These are phyloP conservation scores for Penicillium goetzii DNA, from an alignment of 495 filamentous ascomycete genomes.

Conservation along the genomic window DNA sequence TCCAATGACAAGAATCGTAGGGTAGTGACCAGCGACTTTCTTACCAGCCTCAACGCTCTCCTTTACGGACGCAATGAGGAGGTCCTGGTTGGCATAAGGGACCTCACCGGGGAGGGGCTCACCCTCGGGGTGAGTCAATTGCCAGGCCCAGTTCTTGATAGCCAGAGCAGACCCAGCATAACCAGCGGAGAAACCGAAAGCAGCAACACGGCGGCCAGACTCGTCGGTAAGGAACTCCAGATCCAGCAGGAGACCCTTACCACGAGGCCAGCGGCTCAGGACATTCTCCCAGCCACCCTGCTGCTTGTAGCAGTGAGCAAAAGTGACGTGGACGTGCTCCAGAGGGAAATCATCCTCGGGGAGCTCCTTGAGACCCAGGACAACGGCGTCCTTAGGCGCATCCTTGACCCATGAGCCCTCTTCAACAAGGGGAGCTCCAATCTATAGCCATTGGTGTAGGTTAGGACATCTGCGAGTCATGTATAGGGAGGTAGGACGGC, in stretches of 20 bases:
- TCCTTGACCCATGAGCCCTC: conserved; percentile 76
- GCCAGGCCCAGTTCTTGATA: conserved; percentile 87
- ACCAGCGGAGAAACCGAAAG: conserved; percentile 77
- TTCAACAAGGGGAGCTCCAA: conserved; percentile 77
- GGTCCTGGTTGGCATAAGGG: conserved; percentile 76
- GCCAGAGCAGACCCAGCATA: conserved; percentile 82
- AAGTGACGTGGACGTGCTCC: conserved; percentile 84
- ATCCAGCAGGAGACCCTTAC: conserved; percentile 83
- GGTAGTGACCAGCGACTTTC: conserved; percentile 54
- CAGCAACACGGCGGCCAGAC: conserved; percentile 77
- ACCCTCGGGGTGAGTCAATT: conserved; percentile 68
- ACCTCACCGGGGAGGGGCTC: conserved; percentile 68
- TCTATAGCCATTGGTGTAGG: conserved; percentile 29
- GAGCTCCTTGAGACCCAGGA: conserved; percentile 93
- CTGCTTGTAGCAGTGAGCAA: conserved; percentile 83
- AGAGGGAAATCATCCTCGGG: conserved; percentile 87
- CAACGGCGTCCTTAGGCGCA: conserved; percentile 77
- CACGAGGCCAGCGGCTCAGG: conserved; percentile 78
- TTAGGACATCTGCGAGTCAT: conserved; percentile 15
- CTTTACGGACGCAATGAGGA: conserved; percentile 75
- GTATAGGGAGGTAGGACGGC: neutral
- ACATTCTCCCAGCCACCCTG: conserved; percentile 85
- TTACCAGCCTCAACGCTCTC: conserved; percentile 62
- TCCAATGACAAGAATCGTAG: conserved; percentile 63
- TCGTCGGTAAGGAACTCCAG: conserved; percentile 89